Evolutionary conservation across 2,329 filamentous ascomycete species (phyloP), one percentile per base, ranked within the genome.

Genomic region (Calonectria naviculata): DNA sequence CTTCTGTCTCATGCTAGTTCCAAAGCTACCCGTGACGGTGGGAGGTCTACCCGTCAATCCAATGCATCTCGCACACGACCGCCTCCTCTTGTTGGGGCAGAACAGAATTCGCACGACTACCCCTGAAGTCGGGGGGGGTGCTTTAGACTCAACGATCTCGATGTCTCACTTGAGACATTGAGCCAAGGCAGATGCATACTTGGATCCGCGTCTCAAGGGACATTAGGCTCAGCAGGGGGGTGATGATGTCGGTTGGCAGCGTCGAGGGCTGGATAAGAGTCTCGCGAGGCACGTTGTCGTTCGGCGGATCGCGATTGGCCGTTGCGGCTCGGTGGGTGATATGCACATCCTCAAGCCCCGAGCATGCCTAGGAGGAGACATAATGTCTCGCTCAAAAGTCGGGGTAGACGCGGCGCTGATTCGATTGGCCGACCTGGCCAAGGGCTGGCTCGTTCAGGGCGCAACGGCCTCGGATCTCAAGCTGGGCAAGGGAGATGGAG

Each of bases 211-310:
- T 71, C 70, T 62, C 66, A 58, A 66, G 54, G 36, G 49, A 65
- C 52, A 65, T 68, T 65, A 68, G 54, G 60, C 61, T 70, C 63
- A n/a, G 54, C 63, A 71, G 65, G 69, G 65, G 69, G 56, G 29
- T 9, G 21, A 26, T 21, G 28, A 41, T 38, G 62, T 61, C 54
- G 58, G 47, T 58, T 70, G 62, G 67, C 64, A 68, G 66, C 66
- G 71, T 58, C 72, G 71, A 71, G 72, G 70, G 70, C 63, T 64
- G 58, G 63, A 74, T 67, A 47, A 67, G n/a, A 60, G 41, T 36
- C 9, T 49, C 21, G 36, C 41, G 52, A 77, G 72, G 75, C 76
- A 78, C 76, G 76, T 78, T 78, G 76, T 74, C 67, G 58, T 41
- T 56, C 65, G 67, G 52, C 66, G 73, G 56, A 58, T 67, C 44